Evolutionary conservation across 139 green algal species (phyloP).

Genomic region (Nannochloris sp.): DNA sequence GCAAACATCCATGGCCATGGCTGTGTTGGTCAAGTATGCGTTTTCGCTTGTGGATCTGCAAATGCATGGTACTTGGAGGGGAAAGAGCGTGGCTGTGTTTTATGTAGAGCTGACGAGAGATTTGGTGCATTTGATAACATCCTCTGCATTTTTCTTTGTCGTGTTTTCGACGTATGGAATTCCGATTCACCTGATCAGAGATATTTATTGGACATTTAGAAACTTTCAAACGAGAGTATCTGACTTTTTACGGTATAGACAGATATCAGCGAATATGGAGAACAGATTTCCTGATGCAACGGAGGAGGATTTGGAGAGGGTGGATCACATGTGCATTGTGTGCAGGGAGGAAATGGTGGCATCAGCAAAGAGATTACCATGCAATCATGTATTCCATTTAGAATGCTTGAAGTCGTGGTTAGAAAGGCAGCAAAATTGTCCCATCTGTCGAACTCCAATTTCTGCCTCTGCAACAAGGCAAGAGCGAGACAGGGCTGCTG

Average conservation of each 20-base stretch:
- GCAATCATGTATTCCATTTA: slow-evolving; percentile 91
- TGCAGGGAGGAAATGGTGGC: slow-evolving; percentile 86
- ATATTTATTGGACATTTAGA: slow-evolving; percentile 93
- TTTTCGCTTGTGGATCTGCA: slow-evolving; percentile 53
- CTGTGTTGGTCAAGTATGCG: slow-evolving; percentile 60
- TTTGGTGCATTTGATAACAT: slow-evolving; percentile 93
- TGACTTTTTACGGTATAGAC: slow-evolving; percentile 90
- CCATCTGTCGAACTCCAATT: slow-evolving; percentile 85
- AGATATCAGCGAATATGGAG: slow-evolving; percentile 84
- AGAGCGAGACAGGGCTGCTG: not conserved
- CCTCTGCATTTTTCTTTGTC: slow-evolving; percentile 92
- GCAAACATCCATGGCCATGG: slow-evolving; percentile 53
- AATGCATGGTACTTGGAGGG: slow-evolving; percentile 85
- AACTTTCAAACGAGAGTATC: slow-evolving; percentile 83
- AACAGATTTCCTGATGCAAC: slow-evolving; percentile 78
- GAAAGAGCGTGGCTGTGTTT: slow-evolving; percentile 79
- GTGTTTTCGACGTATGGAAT: slow-evolving; percentile 94
- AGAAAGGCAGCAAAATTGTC: slow-evolving; percentile 93
- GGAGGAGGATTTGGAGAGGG: slow-evolving; percentile 72
- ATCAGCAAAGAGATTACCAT: slow-evolving; percentile 86
- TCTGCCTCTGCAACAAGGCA: slow-evolving; percentile 2
- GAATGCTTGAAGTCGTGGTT: slow-evolving; percentile 96
- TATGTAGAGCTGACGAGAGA: slow-evolving; percentile 96
- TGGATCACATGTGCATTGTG: slow-evolving; percentile 93
- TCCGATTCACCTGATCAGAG: slow-evolving; percentile 88